These are phyloP conservation scores for Leucocoprinus leucothites DNA, from an alignment of 768 basidiomycete species.

Conservation along the genomic window DNA sequence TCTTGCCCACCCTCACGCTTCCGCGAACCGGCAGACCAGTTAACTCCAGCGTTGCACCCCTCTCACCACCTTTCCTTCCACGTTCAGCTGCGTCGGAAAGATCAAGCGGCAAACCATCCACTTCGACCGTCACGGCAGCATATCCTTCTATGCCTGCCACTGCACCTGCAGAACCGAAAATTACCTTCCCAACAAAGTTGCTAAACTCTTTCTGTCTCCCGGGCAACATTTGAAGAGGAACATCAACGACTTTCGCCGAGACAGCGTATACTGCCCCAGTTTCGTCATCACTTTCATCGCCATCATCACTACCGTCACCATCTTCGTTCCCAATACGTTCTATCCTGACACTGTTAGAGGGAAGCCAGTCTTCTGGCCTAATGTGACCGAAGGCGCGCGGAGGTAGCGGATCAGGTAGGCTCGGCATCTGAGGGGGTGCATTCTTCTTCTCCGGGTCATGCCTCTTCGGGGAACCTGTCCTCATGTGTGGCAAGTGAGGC, in stretches of 20 bases:
- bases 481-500: background rate
- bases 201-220: slow-evolving; percentile 77
- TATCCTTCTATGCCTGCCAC: slow-evolving; percentile 65
- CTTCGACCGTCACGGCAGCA: slow-evolving; percentile 55
- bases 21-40: slow-evolving; percentile 66
- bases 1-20: slow-evolving; percentile 64
- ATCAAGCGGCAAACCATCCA: slow-evolving; percentile 58
- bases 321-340: too few species aligned
- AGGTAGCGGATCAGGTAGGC: slow-evolving; percentile 63
- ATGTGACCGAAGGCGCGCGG: slow-evolving; percentile 75
- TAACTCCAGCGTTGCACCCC: slow-evolving; percentile 42
- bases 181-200: slow-evolving; percentile 75
- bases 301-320: too few species aligned
- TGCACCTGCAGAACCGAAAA: slow-evolving; percentile 64
- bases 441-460: background rate
- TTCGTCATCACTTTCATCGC: slow-evolving; percentile 28
- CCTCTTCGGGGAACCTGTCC: background rate
- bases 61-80: slow-evolving; percentile 27
- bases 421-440: slow-evolving; percentile 42
- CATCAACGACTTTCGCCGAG: slow-evolving; percentile 64
- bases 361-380: slow-evolving; percentile 66
- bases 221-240: slow-evolving; percentile 74
- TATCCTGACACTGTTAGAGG: slow-evolving; percentile 34
- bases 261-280: slow-evolving; percentile 53
- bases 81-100: slow-evolving; percentile 17